Conservation (phyloP, 148 eudicot genomes). For the Rhododendron ovatum region DNA sequence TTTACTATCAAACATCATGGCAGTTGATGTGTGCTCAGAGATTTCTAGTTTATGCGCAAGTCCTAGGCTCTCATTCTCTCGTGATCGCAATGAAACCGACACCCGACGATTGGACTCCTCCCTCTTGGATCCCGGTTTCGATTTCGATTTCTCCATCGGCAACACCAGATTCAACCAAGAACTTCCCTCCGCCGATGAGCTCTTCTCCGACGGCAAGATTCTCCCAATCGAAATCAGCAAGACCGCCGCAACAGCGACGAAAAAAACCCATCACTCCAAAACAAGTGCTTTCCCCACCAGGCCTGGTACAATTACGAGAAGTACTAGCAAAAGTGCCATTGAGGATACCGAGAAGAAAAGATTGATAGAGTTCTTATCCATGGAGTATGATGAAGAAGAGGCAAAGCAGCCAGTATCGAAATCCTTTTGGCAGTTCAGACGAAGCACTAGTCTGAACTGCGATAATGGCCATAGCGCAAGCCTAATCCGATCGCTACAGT, state of each 20-base stretch:
- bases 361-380: slow-evolving; percentile 52
- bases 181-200: slow-evolving; percentile 74
- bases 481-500: slow-evolving; percentile 32
- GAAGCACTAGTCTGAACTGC: slow-evolving; percentile 49
- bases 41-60: slow-evolving; percentile 23
- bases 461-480: slow-evolving; percentile 25
- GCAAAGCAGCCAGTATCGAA: slow-evolving; percentile 26
- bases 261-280: slow-evolving; percentile 1
- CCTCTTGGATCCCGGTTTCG: slow-evolving; percentile 34
- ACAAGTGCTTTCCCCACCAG: neutral
- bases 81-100: slow-evolving; percentile 36
- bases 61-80: slow-evolving; percentile 65
- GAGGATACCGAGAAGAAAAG: slow-evolving; percentile 30
- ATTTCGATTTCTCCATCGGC: slow-evolving; percentile 56
- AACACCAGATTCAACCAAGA: slow-evolving; percentile 8
- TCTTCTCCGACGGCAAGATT: slow-evolving; percentile 67
- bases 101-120: neutral
- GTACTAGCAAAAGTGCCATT: neutral
- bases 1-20: slow-evolving; percentile 25
- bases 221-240: slow-evolving; percentile 39
- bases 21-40: slow-evolving; percentile 50
- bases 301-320: slow-evolving; percentile 11
- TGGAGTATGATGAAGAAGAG: slow-evolving; percentile 31
- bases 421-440: slow-evolving; percentile 50
- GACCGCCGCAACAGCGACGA: neutral